Evolutionary conservation across 192 early-diverging fungal genomes (phyloP).

Genomic region (Funneliformis geosporum): DNA sequence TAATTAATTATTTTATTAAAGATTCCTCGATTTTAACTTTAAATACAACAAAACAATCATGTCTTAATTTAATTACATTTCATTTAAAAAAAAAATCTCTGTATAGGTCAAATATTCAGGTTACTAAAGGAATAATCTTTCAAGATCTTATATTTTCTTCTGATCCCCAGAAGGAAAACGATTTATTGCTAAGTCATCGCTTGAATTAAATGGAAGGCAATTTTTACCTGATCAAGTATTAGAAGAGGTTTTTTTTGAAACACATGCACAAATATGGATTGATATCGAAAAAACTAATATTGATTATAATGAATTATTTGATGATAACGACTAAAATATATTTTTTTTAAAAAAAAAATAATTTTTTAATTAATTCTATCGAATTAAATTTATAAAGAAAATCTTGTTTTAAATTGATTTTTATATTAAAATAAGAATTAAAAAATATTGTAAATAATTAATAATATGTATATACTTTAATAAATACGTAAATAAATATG

Average conservation of each 20-base stretch:
- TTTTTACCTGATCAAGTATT: conserved; percentile 2
- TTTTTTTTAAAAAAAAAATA: no score
- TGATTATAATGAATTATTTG: no score
- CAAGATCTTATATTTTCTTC: neutral
- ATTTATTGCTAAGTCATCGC: neutral
- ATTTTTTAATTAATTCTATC: no score
- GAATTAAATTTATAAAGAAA: no score
- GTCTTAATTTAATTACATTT: neutral
- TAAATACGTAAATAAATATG: no score
- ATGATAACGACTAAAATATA: no score
- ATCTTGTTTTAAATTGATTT: no score
- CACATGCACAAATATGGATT: conserved; percentile 16
- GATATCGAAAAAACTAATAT: neutral
- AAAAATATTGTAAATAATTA: no score
- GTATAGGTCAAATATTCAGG: neutral
- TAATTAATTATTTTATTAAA: no score
- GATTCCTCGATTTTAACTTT: no score
- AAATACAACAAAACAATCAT: conserved; percentile 32
- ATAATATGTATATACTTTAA: no score
- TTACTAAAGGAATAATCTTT: conserved; percentile 16
- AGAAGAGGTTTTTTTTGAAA: neutral
- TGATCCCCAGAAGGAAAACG: conserved; percentile 6
- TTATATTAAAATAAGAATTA: no score
- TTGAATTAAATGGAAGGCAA: neutral
- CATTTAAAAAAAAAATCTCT: conserved; percentile 21